Percentiles rank a stretch among this genome's conserved stretches.
Conservation (phyloP, 2,329 filamentous ascomycete genomes). For the Nigrograna mackinnonii region DNA sequence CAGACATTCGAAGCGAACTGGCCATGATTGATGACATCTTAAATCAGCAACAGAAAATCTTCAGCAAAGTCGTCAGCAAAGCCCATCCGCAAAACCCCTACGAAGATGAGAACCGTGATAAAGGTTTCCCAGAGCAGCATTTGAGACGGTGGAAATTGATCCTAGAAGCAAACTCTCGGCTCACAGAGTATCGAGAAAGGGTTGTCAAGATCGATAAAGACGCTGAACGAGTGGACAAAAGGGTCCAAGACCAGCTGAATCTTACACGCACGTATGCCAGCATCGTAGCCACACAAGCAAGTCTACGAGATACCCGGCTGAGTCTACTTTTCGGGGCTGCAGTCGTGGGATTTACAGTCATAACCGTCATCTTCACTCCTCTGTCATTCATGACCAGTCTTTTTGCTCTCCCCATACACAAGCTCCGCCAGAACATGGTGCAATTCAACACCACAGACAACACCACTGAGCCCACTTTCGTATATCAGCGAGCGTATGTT, state of each 20-base stretch:
- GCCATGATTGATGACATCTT: not conserved
- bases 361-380: constrained; percentile 4
- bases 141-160: no score
- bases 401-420: constrained; percentile 1
- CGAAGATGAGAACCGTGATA: no score
- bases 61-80: no score
- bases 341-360: constrained; percentile 1
- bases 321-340: not conserved
- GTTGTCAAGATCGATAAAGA: not conserved
- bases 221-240: not conserved
- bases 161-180: no score
- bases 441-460: no score
- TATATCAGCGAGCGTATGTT: no score
- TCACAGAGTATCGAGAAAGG: no score
- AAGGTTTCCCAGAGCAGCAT: no score
- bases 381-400: constrained; percentile 4
- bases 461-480: no score
- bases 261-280: not conserved
- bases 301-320: not conserved
- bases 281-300: not conserved
- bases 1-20: constrained; percentile 1
- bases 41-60: not conserved
- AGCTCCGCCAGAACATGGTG: no score
- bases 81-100: no score
- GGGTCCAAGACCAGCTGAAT: not conserved